phyloP scores from a whole-genome alignment of 768 basidiomycete genomes.

The Amanita fuliginea region DNA sequence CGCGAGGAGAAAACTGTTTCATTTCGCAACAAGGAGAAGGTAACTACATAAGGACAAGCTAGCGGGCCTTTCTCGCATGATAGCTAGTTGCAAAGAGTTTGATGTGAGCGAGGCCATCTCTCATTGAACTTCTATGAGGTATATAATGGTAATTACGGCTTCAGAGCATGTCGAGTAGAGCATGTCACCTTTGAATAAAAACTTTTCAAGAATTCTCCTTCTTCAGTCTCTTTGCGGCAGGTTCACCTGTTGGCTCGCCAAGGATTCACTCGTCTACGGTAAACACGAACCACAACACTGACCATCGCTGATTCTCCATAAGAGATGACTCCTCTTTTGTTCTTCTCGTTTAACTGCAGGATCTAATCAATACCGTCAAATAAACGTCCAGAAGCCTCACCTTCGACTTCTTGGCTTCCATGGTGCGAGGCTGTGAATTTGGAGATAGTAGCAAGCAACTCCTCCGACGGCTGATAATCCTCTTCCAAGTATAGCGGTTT shows the following conservation, averaged over 20 bases:
- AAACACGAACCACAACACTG: neutral
- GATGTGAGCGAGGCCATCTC: too few relatives aligned
- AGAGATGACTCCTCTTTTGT: neutral
- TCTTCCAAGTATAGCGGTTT: neutral
- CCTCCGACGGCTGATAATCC: neutral
- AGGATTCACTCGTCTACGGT: neutral
- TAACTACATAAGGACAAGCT: too few relatives aligned
- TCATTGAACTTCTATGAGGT: too few relatives aligned
- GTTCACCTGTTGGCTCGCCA: neutral
- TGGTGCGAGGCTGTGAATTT: neutral
- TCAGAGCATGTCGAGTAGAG: neutral
- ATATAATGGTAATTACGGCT: too few relatives aligned
- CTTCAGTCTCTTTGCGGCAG: neutral
- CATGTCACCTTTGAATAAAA: too few relatives aligned
- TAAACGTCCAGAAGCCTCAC: neutral
- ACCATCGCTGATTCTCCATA: neutral
- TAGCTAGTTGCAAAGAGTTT: too few relatives aligned
- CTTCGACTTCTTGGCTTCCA: neutral
- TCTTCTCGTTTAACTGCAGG: constrained; percentile 1
- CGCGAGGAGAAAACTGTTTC: too few relatives aligned
- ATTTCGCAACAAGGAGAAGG: too few relatives aligned
- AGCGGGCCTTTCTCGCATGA: too few relatives aligned
- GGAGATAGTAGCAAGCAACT: neutral
- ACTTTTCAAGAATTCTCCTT: neutral
- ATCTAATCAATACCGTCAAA: neutral